These are phyloP conservation scores for Aeschynomene evenia DNA, from an alignment of 306 rosid genomes.

Conservation along the genomic window DNA sequence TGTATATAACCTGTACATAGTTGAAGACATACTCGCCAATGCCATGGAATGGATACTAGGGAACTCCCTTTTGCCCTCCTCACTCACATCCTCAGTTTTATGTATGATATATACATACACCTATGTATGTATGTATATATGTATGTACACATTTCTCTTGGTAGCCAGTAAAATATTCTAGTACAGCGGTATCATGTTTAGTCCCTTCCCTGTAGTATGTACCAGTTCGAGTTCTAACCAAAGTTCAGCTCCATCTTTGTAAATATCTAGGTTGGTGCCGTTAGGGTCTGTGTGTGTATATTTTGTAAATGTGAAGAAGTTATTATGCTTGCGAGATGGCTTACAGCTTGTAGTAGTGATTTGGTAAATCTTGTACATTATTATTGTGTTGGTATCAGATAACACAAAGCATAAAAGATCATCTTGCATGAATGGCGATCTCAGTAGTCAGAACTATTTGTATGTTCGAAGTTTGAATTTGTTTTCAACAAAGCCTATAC, in stretches of 20 bases:
- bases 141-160: too few relatives aligned
- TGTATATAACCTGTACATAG: constrained; percentile 47
- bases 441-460: background rate
- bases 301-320: background rate
- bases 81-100: background rate
- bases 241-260: constrained; percentile 19
- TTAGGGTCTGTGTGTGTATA: background rate
- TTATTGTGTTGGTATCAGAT: background rate
- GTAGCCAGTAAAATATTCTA: background rate
- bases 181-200: background rate
- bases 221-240: background rate
- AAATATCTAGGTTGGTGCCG: background rate
- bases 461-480: too few relatives aligned
- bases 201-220: constrained; percentile 28
- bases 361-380: background rate
- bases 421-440: background rate
- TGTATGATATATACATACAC: constrained; percentile 34
- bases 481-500: background rate
- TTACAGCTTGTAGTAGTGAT: background rate
- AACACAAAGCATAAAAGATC: background rate
- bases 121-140: too few relatives aligned
- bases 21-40: constrained; percentile 19
- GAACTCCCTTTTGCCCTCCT: background rate
- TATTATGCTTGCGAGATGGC: background rate
- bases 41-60: background rate